Percentiles rank a stretch among this genome's conserved stretches.
Evolutionary conservation across 768 basidiomycete species (phyloP).

Genomic region (Cantharellus cinnabarinus): DNA sequence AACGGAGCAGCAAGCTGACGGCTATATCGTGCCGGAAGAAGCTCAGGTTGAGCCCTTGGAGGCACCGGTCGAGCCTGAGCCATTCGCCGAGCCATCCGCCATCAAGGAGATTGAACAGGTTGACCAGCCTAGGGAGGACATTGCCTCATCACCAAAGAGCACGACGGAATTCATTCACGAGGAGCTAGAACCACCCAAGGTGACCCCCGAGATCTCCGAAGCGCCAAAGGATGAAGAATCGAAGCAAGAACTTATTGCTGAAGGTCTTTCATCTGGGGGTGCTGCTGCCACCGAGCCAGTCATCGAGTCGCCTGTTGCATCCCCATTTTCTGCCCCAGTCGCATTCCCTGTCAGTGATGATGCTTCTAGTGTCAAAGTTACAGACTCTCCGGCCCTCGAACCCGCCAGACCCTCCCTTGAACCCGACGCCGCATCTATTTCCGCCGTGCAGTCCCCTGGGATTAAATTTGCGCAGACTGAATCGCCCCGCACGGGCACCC

Average conservation of each 20-base stretch:
- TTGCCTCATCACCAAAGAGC: neutral
- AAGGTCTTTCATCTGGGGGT: conserved; percentile 5
- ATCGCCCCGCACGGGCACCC: conserved; percentile 39
- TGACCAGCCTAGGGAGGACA: neutral
- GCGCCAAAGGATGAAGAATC: neutral
- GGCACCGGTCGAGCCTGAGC: conserved; percentile 6
- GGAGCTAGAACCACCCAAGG: neutral
- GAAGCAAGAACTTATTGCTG: neutral
- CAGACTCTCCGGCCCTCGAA: neutral
- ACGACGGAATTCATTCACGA: neutral
- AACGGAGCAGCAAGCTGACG: conserved; percentile 1
- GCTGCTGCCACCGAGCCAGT: neutral
- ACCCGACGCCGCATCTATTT: conserved; percentile 22
- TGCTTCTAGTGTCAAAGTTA: neutral
- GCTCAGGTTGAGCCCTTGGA: neutral
- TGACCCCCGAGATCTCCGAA: neutral
- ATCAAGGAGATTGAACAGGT: conserved; percentile 1
- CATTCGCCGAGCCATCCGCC: neutral
- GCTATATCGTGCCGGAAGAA: neutral
- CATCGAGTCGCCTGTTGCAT: conserved; percentile 6
- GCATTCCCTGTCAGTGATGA: conserved; percentile 15
- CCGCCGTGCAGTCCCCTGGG: neutral
- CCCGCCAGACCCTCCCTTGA: conserved; percentile 16
- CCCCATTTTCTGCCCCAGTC: conserved; percentile 13
- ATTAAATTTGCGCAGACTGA: neutral